These are phyloP conservation scores for Apocynum venetum DNA, from an alignment of 257 asterid genomes.

Conservation along the genomic window DNA sequence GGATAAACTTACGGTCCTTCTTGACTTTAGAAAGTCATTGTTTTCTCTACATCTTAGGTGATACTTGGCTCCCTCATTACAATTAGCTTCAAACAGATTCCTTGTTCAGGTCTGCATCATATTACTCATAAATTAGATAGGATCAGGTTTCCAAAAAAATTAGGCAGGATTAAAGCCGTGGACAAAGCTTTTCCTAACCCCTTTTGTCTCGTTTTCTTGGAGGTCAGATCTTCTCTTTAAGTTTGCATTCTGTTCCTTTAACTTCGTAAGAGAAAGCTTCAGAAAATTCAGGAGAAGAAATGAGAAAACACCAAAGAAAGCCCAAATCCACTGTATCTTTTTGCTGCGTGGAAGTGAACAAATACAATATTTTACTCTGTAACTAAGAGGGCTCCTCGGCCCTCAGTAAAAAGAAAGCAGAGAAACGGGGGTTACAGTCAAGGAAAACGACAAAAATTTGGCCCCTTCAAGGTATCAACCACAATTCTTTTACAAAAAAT, in stretches of 20 bases:
- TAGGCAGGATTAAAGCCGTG: neutral
- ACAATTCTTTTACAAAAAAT: slow-evolving; percentile 1
- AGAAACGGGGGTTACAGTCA: neutral
- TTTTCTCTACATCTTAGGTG: no score
- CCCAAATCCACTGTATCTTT: no score
- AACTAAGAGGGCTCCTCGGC: neutral
- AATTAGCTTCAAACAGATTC: neutral
- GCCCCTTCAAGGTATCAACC: slow-evolving; percentile 33
- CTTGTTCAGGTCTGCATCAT: neutral
- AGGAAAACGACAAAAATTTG: slow-evolving; percentile 28
- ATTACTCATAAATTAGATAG: no score
- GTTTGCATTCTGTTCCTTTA: neutral
- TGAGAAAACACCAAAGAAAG: no score
- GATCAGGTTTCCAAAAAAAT: no score
- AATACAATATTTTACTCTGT: no score
- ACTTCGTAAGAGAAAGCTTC: neutral
- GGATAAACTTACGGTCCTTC: neutral
- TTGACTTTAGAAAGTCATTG: neutral
- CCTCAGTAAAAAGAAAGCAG: neutral
- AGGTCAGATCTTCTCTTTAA: neutral
- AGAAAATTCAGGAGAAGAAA: neutral
- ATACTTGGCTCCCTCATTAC: no score
- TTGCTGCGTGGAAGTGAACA: no score
- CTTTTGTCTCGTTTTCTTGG: neutral
- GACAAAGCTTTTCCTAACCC: neutral